Percentiles rank a stretch among this genome's conserved stretches.
Conservation (phyloP, 2,329 filamentous ascomycete genomes). For the Calonectria crousiana region DNA sequence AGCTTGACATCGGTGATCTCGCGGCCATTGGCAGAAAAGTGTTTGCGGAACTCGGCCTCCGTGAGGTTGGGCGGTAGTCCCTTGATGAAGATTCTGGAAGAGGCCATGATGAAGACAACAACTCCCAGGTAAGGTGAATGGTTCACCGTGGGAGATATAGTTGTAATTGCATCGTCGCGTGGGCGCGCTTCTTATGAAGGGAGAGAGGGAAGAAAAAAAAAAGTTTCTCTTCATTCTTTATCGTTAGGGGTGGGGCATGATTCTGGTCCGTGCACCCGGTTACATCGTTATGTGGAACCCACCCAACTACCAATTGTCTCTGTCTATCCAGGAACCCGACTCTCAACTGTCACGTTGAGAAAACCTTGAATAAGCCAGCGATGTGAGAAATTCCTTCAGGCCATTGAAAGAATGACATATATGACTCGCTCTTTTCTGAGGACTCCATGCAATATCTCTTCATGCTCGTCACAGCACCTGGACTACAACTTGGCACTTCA, state of each 20-base stretch:
- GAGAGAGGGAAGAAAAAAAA: conserved; percentile 44
- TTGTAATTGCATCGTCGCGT: conserved; percentile 43
- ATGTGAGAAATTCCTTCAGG: neutral
- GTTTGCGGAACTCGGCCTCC: conserved; percentile 87
- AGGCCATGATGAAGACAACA: conserved; percentile 56
- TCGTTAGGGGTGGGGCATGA: conserved; percentile 37
- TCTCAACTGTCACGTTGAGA: conserved; percentile 24
- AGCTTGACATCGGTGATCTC: conserved; percentile 93
- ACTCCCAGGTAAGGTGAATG: conserved; percentile 40
- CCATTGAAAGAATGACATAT: neutral
- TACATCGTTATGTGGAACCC: conserved; percentile 27
- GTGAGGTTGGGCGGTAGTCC: conserved; percentile 87
- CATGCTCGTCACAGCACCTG: neutral
- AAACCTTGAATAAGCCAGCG: neutral
- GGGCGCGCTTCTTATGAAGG: conserved; percentile 38
- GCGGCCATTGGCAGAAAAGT: conserved; percentile 81
- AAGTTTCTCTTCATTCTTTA: conserved; percentile 44
- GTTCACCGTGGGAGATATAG: conserved; percentile 37
- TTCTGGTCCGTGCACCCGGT: conserved; percentile 40
- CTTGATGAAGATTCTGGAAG: conserved; percentile 83
- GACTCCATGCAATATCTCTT: too few relatives aligned
- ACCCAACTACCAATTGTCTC: conserved; percentile 33
- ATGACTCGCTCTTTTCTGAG: neutral
- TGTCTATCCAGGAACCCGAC: conserved; percentile 33
- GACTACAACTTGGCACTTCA: neutral